These are phyloP conservation scores for Rosa multiflora DNA, from an alignment of 306 rosid species.

Conservation along the genomic window DNA sequence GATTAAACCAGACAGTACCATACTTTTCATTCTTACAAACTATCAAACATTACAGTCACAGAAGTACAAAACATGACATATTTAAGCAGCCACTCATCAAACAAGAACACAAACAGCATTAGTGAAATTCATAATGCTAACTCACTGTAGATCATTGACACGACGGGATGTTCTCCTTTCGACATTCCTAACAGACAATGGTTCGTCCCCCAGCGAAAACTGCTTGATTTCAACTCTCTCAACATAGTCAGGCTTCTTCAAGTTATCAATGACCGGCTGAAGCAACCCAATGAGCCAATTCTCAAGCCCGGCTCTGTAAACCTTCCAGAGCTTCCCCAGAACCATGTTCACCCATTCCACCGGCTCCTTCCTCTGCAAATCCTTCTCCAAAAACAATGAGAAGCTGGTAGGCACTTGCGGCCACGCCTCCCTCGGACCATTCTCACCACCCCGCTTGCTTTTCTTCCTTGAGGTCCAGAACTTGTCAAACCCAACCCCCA, in stretches of 20 bases:
- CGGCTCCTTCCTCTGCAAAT: constrained; percentile 93
- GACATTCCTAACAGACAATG: constrained; percentile 91
- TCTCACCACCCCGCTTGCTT: constrained; percentile 35
- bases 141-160: constrained; percentile 92
- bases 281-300: constrained; percentile 91
- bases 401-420: constrained; percentile 98
- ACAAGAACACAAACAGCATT: neutral
- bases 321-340: constrained; percentile 93
- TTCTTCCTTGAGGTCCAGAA: constrained; percentile 74
- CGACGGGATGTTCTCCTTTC: constrained; percentile 96
- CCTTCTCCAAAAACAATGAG: constrained; percentile 83
- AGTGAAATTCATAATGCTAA: constrained; percentile 5
- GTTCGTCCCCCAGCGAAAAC: constrained; percentile 87
- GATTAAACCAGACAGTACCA: no score
- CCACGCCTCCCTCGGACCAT: constrained; percentile 63
- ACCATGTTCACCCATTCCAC: constrained; percentile 99
- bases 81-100: neutral
- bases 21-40: neutral
- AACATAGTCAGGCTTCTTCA: constrained; percentile 93
- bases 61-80: neutral
- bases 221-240: constrained; percentile 94
- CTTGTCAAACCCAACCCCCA: constrained; percentile 85
- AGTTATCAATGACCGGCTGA: constrained; percentile 92
- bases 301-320: constrained; percentile 78
- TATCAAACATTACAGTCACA: neutral